Conservation (phyloP, 192 early-diverging fungal species). For the Kickxella alabastrina region DNA sequence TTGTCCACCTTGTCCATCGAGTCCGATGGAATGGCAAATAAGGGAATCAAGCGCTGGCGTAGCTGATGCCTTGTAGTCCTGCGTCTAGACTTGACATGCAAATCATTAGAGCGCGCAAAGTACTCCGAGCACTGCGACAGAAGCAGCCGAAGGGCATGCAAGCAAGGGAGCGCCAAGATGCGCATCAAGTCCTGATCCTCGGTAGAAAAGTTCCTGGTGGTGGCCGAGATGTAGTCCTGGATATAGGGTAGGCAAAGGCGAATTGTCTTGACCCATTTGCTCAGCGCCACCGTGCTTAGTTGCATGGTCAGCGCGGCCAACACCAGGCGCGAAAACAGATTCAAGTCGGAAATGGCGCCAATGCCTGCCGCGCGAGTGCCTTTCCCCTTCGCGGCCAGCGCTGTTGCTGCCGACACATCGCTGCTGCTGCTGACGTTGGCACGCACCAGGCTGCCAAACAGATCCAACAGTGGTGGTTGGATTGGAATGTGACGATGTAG, state of each 20-base stretch:
- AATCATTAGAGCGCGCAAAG: conserved; percentile 18
- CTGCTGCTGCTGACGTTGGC: background rate
- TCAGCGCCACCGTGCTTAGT: conserved; percentile 21
- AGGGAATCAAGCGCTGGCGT: conserved; percentile 12
- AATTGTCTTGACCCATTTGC: conserved; percentile 30
- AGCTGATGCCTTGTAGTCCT: conserved; percentile 12
- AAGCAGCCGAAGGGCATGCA: conserved; percentile 31
- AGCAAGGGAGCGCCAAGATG: conserved; percentile 29
- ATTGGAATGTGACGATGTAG: conserved; percentile 18
- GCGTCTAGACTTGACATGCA: background rate
- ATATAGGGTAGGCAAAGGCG: conserved; percentile 13
- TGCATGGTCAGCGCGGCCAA: conserved; percentile 41
- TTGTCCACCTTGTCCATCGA: background rate
- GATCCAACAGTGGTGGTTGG: conserved; percentile 34
- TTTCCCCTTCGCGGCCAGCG: background rate
- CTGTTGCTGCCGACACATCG: background rate
- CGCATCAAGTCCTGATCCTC: conserved; percentile 15
- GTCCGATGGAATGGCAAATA: conserved; percentile 27
- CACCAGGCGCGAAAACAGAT: conserved; percentile 24
- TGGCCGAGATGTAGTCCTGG: conserved; percentile 14
- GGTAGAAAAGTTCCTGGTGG: background rate
- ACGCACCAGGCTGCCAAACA: conserved; percentile 15
- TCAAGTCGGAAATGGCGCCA: conserved; percentile 1
- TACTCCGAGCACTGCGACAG: conserved; percentile 30
- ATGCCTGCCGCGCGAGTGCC: conserved; percentile 4